Evolutionary conservation across 1,284 basidiomycete species (phyloP).

Genomic region (Veloboletus limbatus): DNA sequence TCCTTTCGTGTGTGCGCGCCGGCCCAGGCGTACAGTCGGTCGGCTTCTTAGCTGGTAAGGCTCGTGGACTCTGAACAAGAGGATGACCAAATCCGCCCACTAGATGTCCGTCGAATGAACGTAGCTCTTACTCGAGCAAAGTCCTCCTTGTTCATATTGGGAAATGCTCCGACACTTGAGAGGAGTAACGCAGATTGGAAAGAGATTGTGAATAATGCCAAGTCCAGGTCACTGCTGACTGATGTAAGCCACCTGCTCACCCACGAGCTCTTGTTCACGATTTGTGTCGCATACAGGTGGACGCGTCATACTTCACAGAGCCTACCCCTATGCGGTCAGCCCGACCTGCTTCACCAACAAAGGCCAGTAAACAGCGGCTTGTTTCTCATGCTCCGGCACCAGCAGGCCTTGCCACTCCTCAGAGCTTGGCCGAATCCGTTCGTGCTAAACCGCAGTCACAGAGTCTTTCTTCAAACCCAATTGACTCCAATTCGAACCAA

Average conservation of each 20-base stretch:
- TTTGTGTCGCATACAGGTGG: conserved; percentile 30
- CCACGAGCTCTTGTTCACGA: conserved; percentile 5
- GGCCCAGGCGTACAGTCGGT: conserved; percentile 78
- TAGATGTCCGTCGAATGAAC: conserved; percentile 91
- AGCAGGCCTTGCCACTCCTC: conserved; percentile 33
- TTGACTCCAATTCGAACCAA: conserved; percentile 1
- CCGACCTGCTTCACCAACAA: conserved; percentile 21
- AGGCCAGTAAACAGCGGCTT: conserved; percentile 20
- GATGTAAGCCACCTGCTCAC: conserved; percentile 44
- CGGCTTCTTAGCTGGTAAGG: conserved; percentile 83
- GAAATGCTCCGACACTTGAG: conserved; percentile 84
- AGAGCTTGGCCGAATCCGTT: conserved; percentile 29
- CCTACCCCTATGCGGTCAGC: conserved; percentile 7
- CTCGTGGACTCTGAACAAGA: conserved; percentile 1
- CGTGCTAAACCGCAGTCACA: conserved; percentile 29
- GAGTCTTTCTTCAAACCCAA: neutral
- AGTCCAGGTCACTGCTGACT: conserved; percentile 48
- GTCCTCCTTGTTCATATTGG: conserved; percentile 92
- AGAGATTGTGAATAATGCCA: conserved; percentile 75
- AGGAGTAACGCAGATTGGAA: conserved; percentile 82
- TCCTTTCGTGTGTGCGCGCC: conserved; percentile 90
- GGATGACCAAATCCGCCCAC: conserved; percentile 4
- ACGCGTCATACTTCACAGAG: conserved; percentile 39
- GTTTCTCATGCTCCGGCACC: conserved; percentile 20
- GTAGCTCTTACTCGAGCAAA: conserved; percentile 96